Evolutionary conservation across 495 filamentous ascomycete genomes (phyloP).

Genomic region (Aspergillus mulundensis): DNA sequence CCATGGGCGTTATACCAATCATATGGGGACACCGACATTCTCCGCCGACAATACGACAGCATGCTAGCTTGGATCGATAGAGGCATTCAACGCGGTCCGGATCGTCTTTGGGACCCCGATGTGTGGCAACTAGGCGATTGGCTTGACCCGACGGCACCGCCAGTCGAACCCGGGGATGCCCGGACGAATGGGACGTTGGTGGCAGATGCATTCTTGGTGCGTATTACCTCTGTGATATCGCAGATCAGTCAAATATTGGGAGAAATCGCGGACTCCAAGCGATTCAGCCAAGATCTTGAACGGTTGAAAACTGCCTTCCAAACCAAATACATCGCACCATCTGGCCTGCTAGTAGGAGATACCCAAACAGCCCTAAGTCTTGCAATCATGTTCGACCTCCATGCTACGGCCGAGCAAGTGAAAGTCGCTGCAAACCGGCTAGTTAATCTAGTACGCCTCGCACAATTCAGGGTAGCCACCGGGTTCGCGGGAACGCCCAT

Average conservation of each 20-base stretch:
- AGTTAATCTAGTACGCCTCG: slow-evolving; percentile 30
- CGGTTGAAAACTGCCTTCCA: slow-evolving; percentile 27
- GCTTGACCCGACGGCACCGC: slow-evolving; percentile 50
- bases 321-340: slow-evolving; percentile 39
- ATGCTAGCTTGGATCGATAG: slow-evolving; percentile 47
- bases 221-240: slow-evolving; percentile 33
- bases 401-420: slow-evolving; percentile 29
- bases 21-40: slow-evolving; percentile 40
- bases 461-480: slow-evolving; percentile 46
- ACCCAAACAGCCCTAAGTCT: slow-evolving; percentile 48
- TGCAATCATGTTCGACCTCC: slow-evolving; percentile 41
- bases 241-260: slow-evolving; percentile 24
- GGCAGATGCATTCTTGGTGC: slow-evolving; percentile 52
- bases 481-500: slow-evolving; percentile 55
- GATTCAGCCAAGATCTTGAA: slow-evolving; percentile 25
- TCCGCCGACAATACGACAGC: slow-evolving; percentile 39
- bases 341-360: slow-evolving; percentile 39
- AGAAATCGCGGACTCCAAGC: slow-evolving; percentile 19
- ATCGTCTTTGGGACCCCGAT: slow-evolving; percentile 35
- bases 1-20: slow-evolving; percentile 45
- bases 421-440: slow-evolving; percentile 31
- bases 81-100: slow-evolving; percentile 38
- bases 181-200: slow-evolving; percentile 43
- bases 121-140: slow-evolving; percentile 50
- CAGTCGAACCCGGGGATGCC: slow-evolving; percentile 37